phyloP scores from a whole-genome alignment of 768 basidiomycete genomes.

The Termitomyces sp. region DNA sequence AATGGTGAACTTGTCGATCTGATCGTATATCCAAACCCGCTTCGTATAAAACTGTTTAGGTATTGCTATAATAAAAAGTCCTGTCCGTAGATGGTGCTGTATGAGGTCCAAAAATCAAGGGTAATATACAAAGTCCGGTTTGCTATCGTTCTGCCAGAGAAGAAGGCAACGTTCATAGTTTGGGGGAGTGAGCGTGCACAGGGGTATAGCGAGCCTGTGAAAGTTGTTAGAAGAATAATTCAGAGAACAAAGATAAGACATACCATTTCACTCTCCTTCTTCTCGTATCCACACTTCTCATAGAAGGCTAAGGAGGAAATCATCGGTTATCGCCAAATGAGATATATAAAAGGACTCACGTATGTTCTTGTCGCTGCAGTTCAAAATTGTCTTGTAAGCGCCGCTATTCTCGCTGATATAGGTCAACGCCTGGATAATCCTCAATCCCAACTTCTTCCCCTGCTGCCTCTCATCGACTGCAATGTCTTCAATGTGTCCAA shows the following conservation, averaged over 20 bases:
- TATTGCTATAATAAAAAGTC: too few relatives aligned
- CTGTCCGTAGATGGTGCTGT: too few relatives aligned
- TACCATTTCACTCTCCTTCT: slow-evolving; percentile 95
- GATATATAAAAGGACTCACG: too few relatives aligned
- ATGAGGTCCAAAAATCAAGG: not conserved
- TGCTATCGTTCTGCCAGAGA: slow-evolving; percentile 9
- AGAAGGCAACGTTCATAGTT: not conserved
- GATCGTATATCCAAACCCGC: too few relatives aligned
- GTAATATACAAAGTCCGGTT: slow-evolving; percentile 1
- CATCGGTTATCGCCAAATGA: not conserved
- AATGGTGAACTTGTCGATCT: too few relatives aligned
- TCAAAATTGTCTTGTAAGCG: slow-evolving; percentile 96
- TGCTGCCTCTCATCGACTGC: slow-evolving; percentile 87
- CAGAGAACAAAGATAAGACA: slow-evolving; percentile 19
- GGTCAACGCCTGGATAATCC: slow-evolving; percentile 84
- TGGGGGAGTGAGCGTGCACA: slow-evolving; percentile 18
- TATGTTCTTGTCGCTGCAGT: slow-evolving; percentile 88
- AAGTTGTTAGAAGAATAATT: not conserved
- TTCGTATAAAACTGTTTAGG: too few relatives aligned
- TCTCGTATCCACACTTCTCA: slow-evolving; percentile 89
- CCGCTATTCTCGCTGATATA: slow-evolving; percentile 77
- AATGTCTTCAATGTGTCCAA: slow-evolving; percentile 98
- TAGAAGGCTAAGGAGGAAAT: slow-evolving; percentile 73
- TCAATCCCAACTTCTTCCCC: slow-evolving; percentile 88
- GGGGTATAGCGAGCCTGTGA: slow-evolving; percentile 62